Evolutionary conservation across 2,329 filamentous ascomycete genomes (phyloP), one percentile per base, ranked within the genome.

Genomic region (Colletotrichum echinochloae): DNA sequence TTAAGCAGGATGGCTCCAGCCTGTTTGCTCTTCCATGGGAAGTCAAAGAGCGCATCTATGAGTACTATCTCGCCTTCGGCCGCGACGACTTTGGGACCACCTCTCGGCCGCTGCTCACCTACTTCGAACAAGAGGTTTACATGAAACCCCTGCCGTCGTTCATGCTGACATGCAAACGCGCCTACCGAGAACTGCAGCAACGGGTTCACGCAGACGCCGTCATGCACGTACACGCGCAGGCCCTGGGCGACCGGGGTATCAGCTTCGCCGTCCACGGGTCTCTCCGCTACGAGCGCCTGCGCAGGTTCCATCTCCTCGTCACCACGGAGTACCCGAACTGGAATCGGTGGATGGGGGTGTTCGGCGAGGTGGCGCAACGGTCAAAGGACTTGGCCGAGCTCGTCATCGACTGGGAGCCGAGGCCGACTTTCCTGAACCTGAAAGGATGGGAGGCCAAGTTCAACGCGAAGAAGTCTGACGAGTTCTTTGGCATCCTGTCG

Each of bases 321-420:
- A 72, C 74, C 1, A 74, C 75, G 33, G 77, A 78, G 48, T 69
- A 78, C 33, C 73, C 78, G 4, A 74, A 78, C 61, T 79, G 77
- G 77, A 79, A 79, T 52, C 65, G 69, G 2, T 79, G 78, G 78
- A 56, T 79, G 7, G 70, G 64, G 5, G 75, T 79, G 49, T 75
- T 79, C n/a, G 65, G 62, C 0, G 73, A 75, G 12, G 75, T 77
- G 2, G 16, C 74, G 28, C 44, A 44, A 18, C 72, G 69, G 1
- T 56, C 74, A 2, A 37, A 20, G 5, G 68, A 67, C 12, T 66
- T 79, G n/a, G 35, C 60, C 14, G 72, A 75, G 23, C 44, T 79
- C 12, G 66, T 76, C 3, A 55, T 79, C n/a, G 78, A 79, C 60
- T 79, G 78, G 78, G 65, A 71, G 51, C 78, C 77, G 16, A 66